Conservation (phyloP, 371 early-diverging fungal genomes). For the Mortierella sp. region DNA sequence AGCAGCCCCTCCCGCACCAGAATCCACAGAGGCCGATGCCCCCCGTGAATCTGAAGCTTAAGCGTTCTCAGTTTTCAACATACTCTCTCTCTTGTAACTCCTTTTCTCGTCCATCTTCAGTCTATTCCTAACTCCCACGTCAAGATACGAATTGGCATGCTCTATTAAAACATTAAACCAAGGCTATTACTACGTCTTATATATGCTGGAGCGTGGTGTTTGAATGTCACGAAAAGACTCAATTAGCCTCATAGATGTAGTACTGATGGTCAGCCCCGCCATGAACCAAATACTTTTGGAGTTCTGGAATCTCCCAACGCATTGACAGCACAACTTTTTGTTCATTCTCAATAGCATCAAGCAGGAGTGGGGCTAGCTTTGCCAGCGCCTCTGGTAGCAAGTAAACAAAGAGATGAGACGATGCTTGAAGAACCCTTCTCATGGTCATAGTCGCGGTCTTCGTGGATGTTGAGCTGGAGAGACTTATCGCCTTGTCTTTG, state of each 20-base stretch:
- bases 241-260: constrained; percentile 20
- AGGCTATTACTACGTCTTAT: too few relatives aligned
- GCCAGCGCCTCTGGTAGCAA: constrained; percentile 32
- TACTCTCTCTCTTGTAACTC: neutral
- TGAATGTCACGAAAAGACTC: too few relatives aligned
- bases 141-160: constrained; percentile 9
- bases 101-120: constrained; percentile 1
- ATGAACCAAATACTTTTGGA: constrained; percentile 14
- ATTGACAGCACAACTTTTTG: constrained; percentile 33
- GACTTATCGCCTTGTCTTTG: too few relatives aligned
- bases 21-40: constrained; percentile 8
- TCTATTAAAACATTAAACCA: too few relatives aligned
- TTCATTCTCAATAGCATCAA: constrained; percentile 16
- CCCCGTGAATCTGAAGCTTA: constrained; percentile 22
- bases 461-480: neutral
- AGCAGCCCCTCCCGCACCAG: constrained; percentile 6
- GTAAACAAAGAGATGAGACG: constrained; percentile 45
- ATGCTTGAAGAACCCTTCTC: constrained; percentile 9
- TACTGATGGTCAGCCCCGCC: constrained; percentile 15
- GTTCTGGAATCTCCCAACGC: constrained; percentile 44
- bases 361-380: constrained; percentile 20
- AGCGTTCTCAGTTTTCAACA: neutral
- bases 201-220: neutral
- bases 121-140: neutral
- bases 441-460: constrained; percentile 12